Conservation (phyloP, 1,284 basidiomycete species). For the Leccinum variabile region DNA sequence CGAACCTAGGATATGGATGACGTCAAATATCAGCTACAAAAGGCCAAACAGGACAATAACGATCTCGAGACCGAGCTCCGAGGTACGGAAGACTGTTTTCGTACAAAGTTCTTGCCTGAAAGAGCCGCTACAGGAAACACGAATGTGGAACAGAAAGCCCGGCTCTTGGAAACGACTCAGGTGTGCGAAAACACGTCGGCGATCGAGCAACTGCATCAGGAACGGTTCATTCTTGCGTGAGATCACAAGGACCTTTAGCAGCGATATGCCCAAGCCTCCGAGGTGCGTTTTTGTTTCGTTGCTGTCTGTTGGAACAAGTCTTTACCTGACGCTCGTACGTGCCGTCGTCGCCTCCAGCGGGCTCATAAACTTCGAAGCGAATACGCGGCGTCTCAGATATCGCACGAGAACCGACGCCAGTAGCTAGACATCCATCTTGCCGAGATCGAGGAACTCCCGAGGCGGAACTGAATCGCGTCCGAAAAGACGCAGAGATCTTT, state of each 20-base stretch:
- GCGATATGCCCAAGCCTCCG: slow-evolving; percentile 60
- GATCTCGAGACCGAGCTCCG: slow-evolving; percentile 68
- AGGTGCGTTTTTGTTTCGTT: slow-evolving; percentile 44
- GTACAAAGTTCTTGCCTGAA: slow-evolving; percentile 12
- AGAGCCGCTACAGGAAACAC: slow-evolving; percentile 45
- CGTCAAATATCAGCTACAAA: slow-evolving; percentile 63
- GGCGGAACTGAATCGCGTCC: slow-evolving; percentile 67
- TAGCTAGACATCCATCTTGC: slow-evolving; percentile 67
- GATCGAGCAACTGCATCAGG: too few relatives aligned
- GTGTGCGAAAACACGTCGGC: too few relatives aligned
- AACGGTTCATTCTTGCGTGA: too few relatives aligned
- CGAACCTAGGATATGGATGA: too few relatives aligned
- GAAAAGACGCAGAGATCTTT: slow-evolving; percentile 70
- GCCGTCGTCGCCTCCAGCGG: slow-evolving; percentile 43
- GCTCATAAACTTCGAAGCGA: slow-evolving; percentile 61
- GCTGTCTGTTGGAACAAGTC: background rate
- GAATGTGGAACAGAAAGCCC: slow-evolving; percentile 67
- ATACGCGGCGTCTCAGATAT: slow-evolving; percentile 57
- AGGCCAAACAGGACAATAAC: slow-evolving; percentile 66
- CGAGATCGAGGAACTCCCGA: slow-evolving; percentile 77
- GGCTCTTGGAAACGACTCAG: slow-evolving; percentile 48
- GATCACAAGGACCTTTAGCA: slow-evolving; percentile 59
- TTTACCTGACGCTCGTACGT: slow-evolving; percentile 2
- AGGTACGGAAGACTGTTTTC: slow-evolving; percentile 38
- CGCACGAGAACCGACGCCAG: slow-evolving; percentile 69